Conservation (phyloP, 495 filamentous ascomycete species). For the Aeminium ludgeri region DNA sequence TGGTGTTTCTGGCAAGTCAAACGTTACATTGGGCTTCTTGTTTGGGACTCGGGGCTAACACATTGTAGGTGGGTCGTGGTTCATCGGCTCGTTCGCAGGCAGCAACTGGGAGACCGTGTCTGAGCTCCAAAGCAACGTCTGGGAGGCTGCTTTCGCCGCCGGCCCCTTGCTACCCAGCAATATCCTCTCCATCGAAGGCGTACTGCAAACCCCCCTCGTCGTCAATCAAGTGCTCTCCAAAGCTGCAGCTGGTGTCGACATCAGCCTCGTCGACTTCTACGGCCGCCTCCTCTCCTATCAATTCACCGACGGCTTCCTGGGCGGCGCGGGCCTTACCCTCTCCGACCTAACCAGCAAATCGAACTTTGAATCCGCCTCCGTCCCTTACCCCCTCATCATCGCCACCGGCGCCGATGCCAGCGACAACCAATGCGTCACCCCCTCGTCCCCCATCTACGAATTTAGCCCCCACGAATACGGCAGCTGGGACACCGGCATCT, state of each 20-base stretch:
- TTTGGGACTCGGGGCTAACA: too few relatives aligned
- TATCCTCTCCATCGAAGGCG: slow-evolving; percentile 8
- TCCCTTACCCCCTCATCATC: slow-evolving; percentile 33
- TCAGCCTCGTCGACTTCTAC: slow-evolving; percentile 29
- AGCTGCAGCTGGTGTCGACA: slow-evolving; percentile 25
- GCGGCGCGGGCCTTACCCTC: slow-evolving; percentile 24
- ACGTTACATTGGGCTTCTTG: too few relatives aligned
- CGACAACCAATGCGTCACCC: slow-evolving; percentile 23
- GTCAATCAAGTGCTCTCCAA: slow-evolving; percentile 25
- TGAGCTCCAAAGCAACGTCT: slow-evolving; percentile 22
- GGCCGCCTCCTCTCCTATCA: slow-evolving; percentile 29
- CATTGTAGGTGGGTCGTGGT: slow-evolving; percentile 33
- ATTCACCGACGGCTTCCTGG: slow-evolving; percentile 24
- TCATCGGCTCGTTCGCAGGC: slow-evolving; percentile 28
- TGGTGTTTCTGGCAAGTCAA: slow-evolving; percentile 32
- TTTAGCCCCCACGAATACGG: slow-evolving; percentile 34
- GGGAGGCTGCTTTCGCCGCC: slow-evolving; percentile 26
- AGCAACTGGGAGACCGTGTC: slow-evolving; percentile 32
- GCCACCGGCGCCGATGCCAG: slow-evolving; percentile 19
- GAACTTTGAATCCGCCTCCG: slow-evolving; percentile 24
- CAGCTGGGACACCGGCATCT: slow-evolving; percentile 27
- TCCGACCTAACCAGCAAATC: slow-evolving; percentile 21
- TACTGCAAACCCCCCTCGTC: slow-evolving; percentile 18
- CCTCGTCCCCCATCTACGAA: slow-evolving; percentile 28
- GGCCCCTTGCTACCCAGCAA: slow-evolving; percentile 19